phyloP scores from a whole-genome alignment of 345 rosid genomes.

The Corchorus capsularis region DNA sequence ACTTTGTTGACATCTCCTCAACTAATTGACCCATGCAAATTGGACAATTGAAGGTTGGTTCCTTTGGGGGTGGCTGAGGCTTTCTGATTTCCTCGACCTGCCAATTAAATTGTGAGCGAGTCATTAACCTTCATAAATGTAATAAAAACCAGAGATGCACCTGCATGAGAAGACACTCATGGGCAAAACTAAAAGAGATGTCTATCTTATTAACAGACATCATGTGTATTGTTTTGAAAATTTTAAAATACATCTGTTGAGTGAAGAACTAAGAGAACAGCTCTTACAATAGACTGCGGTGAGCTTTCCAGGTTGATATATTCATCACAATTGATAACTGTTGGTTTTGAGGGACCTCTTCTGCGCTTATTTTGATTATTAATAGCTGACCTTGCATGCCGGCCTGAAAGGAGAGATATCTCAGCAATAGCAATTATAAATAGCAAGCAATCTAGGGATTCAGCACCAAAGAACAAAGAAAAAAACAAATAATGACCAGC shows the following conservation, averaged over 20 bases:
- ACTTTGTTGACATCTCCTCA: conserved; percentile 81
- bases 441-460: background rate
- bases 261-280: conserved; percentile 7
- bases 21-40: conserved; percentile 80
- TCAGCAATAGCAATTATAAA: conserved; percentile 11
- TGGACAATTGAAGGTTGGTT: conserved; percentile 81
- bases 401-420: conserved; percentile 28
- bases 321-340: conserved; percentile 40
- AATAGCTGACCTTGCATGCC: conserved; percentile 29
- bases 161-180: background rate
- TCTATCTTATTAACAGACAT: background rate
- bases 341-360: conserved; percentile 35
- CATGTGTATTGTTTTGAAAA: background rate
- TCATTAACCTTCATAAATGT: conserved; percentile 15
- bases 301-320: conserved; percentile 58
- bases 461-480: background rate
- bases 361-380: conserved; percentile 44
- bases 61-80: conserved; percentile 55
- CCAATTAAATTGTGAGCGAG: background rate
- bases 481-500: background rate
- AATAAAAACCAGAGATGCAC: background rate
- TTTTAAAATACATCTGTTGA: background rate
- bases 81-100: conserved; percentile 37
- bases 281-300: conserved; percentile 39
- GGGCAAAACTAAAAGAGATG: background rate